A percentile compares a stretch with the other conserved stretches of the same genome.
Conservation (phyloP, 345 rosid genomes). For the Acer negundo region DNA sequence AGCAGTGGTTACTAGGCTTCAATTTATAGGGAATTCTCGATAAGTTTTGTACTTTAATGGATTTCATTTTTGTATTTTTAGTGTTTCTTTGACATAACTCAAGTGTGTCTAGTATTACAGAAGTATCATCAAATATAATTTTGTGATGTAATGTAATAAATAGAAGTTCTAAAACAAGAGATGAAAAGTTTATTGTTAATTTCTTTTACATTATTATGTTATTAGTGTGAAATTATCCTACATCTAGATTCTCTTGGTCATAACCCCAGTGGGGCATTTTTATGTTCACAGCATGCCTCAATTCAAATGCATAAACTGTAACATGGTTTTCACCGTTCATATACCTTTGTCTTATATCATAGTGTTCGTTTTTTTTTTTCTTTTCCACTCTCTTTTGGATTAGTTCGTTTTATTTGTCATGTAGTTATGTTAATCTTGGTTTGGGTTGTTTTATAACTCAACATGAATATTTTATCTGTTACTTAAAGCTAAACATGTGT, state of each 20-base stretch:
- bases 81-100: not conserved
- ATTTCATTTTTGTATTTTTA: not conserved
- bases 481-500: slow-evolving; percentile 13
- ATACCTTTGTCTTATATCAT: not conserved
- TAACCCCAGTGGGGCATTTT: not conserved
- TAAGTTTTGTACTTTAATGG: not conserved
- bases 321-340: not conserved
- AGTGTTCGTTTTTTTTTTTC: too few species aligned
- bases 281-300: not conserved
- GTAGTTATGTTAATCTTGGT: not conserved
- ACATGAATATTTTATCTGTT: not conserved
- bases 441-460: not conserved
- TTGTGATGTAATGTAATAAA: not conserved
- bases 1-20: not conserved
- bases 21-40: not conserved
- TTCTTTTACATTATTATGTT: not conserved
- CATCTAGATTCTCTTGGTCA: not conserved
- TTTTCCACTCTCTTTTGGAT: too few species aligned
- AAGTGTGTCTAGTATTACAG: not conserved
- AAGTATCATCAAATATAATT: not conserved
- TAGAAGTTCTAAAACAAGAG: not conserved
- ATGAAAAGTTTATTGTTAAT: not conserved
- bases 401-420: too few species aligned
- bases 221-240: not conserved
- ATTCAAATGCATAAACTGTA: not conserved